Base-by-base conservation (phyloP, 345 rosid genomes). In the Linum usitatissimum region DNA sequence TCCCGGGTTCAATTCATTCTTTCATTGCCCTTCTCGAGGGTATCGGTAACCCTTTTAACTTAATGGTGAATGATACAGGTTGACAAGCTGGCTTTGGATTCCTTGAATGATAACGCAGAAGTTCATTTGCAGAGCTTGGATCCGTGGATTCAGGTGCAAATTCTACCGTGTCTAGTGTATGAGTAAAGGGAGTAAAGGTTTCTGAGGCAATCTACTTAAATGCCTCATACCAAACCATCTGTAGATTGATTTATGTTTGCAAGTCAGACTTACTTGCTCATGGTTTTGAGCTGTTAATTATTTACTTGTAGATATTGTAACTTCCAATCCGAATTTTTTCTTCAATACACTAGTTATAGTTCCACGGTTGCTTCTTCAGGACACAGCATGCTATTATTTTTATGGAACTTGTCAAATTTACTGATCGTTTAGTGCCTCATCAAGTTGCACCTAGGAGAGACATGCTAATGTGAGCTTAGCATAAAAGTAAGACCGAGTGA, bases 81-180 rank as follows among this genome's bases (percentile, higher is more conserved):
- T 67, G 99, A 93, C 74, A 93, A 90, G 77, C 68, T 78, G 76
- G 79, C 96, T 42, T 75, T 90, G 80, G 99, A 93, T 79, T 83
- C 92, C 71, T 68, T 93, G 86, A 86, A 79, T 53, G 95, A 86
- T 65, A 75, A 79, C 63, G 96, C 92, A 64, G 99, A 87, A 75
- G 77, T 87, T 78, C 88, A 93, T 78, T 77, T 93, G 72, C 97
- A 84, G 80, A 82, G 84, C 74, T 82, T 93, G 84, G 97, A 93
- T 71, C 97, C 96, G 67, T 93, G 99, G 99, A 66, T 93, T 72
- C 97, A 90, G 92, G 97, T 93, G 64, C 14, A 38, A 49, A 63
- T 12, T 42, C 21, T 39, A n/a, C 55, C 13, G 6, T 55, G 30
- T 55, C 0, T 18, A 55, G 14, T 18, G 21, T 55, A 9, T 28